Conservation (phyloP, 2,329 filamentous ascomycete genomes). For the Arthroderma uncinatum region DNA sequence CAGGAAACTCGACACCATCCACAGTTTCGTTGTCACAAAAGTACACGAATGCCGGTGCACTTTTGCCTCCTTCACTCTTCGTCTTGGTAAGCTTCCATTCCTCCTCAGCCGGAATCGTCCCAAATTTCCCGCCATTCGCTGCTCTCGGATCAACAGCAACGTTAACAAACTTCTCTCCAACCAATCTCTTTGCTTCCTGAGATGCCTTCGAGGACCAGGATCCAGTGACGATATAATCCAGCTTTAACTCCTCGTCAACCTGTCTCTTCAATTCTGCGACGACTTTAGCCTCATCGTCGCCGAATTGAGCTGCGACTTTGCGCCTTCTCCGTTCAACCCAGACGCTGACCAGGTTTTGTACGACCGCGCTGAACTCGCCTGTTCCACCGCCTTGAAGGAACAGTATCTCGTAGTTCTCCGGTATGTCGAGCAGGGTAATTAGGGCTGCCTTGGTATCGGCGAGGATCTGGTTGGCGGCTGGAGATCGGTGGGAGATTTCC, state of each 20-base stretch:
- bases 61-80: conserved; percentile 43
- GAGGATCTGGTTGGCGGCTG: conserved; percentile 66
- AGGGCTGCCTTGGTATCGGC: conserved; percentile 67
- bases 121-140: conserved; percentile 68
- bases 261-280: conserved; percentile 51
- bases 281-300: conserved; percentile 45
- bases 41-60: conserved; percentile 58
- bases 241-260: conserved; percentile 58
- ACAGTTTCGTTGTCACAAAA: conserved; percentile 85
- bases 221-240: conserved; percentile 87
- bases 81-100: conserved; percentile 61
- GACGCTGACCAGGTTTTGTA: conserved; percentile 71
- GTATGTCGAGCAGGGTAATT: conserved; percentile 63
- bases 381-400: conserved; percentile 82
- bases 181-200: conserved; percentile 65
- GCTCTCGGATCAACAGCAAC: conserved; percentile 56
- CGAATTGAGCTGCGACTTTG: conserved; percentile 40
- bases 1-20: conserved; percentile 81
- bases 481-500: conserved; percentile 81
- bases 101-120: conserved; percentile 64
- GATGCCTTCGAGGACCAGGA: conserved; percentile 83
- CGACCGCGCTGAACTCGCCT: conserved; percentile 71
- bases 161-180: conserved; percentile 68
- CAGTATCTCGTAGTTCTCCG: conserved; percentile 73
- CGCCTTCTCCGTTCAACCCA: conserved; percentile 65